phyloP scores from a whole-genome alignment of 2,329 filamentous ascomycete species.

The Aspergillus fischeri region DNA sequence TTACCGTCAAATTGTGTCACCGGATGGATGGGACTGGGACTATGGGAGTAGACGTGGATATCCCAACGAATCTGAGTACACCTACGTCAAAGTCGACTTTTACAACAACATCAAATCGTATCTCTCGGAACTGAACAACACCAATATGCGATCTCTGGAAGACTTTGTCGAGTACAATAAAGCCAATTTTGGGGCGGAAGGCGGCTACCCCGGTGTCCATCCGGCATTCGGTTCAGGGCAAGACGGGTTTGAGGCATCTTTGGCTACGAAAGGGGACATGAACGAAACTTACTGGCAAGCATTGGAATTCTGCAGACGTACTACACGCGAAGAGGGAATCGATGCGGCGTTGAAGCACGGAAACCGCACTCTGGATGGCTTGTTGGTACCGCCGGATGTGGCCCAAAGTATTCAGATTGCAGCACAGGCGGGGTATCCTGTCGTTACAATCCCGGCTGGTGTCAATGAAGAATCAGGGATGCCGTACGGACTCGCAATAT shows the following conservation, averaged over 20 bases:
- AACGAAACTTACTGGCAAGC: slow-evolving; percentile 66
- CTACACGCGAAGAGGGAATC: slow-evolving; percentile 62
- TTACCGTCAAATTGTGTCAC: slow-evolving; percentile 59
- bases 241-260: slow-evolving; percentile 63
- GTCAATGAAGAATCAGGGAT: slow-evolving; percentile 52
- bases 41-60: slow-evolving; percentile 59
- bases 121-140: slow-evolving; percentile 60
- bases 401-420: slow-evolving; percentile 66
- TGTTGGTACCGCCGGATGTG: slow-evolving; percentile 66
- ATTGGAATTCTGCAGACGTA: slow-evolving; percentile 56
- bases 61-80: slow-evolving; percentile 71
- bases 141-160: slow-evolving; percentile 54
- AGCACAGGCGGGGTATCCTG: slow-evolving; percentile 71
- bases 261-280: slow-evolving; percentile 57
- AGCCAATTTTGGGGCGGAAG: slow-evolving; percentile 62
- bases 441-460: slow-evolving; percentile 65
- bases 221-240: slow-evolving; percentile 68
- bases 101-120: slow-evolving; percentile 62
- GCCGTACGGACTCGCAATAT: slow-evolving; percentile 58
- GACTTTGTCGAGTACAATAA: slow-evolving; percentile 64
- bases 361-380: slow-evolving; percentile 50
- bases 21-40: slow-evolving; percentile 71
- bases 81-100: slow-evolving; percentile 62
- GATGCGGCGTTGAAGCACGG: slow-evolving; percentile 58
- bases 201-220: slow-evolving; percentile 56